Percentiles rank a stretch among this genome's conserved stretches.
Conservation (phyloP, 2,329 filamentous ascomycete species). For the Fulvia fulva region DNA sequence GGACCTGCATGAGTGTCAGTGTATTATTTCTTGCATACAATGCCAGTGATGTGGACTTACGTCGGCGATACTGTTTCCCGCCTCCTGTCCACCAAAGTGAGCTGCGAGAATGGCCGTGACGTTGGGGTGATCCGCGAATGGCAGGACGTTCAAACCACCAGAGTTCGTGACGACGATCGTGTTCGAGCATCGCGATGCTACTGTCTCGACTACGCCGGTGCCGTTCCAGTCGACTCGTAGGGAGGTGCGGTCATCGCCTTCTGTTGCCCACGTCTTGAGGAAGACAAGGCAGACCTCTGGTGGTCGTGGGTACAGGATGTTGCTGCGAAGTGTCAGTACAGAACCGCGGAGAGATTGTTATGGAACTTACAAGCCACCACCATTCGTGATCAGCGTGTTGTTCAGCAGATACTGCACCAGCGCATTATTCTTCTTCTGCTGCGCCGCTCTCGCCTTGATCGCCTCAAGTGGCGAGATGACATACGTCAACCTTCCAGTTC, state of each 20-base stretch:
- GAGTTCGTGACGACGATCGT: slow-evolving; percentile 63
- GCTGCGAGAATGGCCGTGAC: slow-evolving; percentile 76
- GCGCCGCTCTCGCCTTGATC: slow-evolving; percentile 32
- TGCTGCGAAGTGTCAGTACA: background rate
- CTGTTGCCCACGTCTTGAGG: slow-evolving; percentile 52
- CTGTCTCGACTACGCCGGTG: slow-evolving; percentile 41
- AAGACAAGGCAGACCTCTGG: slow-evolving; percentile 53
- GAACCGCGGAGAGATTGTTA: too few species aligned
- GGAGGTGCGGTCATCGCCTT: slow-evolving; percentile 42
- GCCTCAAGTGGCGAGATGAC: slow-evolving; percentile 41
- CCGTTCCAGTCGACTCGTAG: slow-evolving; percentile 44
- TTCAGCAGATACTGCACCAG: slow-evolving; percentile 47
- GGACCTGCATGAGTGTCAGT: slow-evolving; percentile 20
- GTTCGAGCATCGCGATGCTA: slow-evolving; percentile 52
- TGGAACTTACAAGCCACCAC: slow-evolving; percentile 31
- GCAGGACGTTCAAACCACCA: slow-evolving; percentile 47
- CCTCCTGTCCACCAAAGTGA: slow-evolving; percentile 81
- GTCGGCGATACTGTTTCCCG: slow-evolving; percentile 74
- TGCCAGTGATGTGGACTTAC: background rate
- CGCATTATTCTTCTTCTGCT: slow-evolving; percentile 30
- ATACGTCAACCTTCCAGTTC: slow-evolving; percentile 38
- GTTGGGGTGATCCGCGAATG: slow-evolving; percentile 41
- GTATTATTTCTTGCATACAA: background rate
- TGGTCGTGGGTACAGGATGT: slow-evolving; percentile 42
- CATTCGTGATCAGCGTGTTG: slow-evolving; percentile 35